Evolutionary conservation across 129 eudicot genomes (phyloP), one percentile per base, ranked within the genome.

Genomic region (Lonicera japonica): DNA sequence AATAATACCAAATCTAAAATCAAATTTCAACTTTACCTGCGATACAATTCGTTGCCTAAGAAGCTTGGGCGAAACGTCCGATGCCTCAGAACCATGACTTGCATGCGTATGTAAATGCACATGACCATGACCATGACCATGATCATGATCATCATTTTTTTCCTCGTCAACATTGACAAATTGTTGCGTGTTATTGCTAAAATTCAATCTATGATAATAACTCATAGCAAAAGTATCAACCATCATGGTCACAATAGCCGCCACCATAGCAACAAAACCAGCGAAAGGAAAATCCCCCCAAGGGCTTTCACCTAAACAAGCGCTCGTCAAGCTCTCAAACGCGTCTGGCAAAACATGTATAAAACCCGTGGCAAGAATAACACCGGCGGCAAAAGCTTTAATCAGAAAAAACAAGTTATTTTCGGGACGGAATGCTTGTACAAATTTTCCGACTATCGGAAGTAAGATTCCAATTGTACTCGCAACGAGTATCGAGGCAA

Each of bases 341-440:
- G 87, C 83, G 43, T 84, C 87, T 0, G 91, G 82, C 46, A 84
- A 63, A n/a, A 84, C 80, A 43, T 84, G 87, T 19, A 84, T 67
- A 36, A 84, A 71, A 9, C 91, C 91, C 4, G 87, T 84, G 11
- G 91, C 74, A 12, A 84, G 68, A 16, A 84, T 77, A 0, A 84
- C 82, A 0, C 87, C 91, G 0, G 82, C 73, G 0, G 91, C 87
- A 16, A 80, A 84, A 19, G 84, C 76, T 2, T 81, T 72, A 0
- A 80, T 21, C 5, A 56, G 0, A 39, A 80, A 70, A 39, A 80
- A 84, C 0, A 56, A 3, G 41, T 34, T 50, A n/a, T 58, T 74
- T 19, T 84, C 80, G 0, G 91, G 80, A 0, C 36, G 13, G 5
- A 84, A 41, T 0, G 70, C 59, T 0, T 67, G 61, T 15, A 79